Conservation (phyloP, 2,329 filamentous ascomycete genomes). For the Aspergillus phoenicis region DNA sequence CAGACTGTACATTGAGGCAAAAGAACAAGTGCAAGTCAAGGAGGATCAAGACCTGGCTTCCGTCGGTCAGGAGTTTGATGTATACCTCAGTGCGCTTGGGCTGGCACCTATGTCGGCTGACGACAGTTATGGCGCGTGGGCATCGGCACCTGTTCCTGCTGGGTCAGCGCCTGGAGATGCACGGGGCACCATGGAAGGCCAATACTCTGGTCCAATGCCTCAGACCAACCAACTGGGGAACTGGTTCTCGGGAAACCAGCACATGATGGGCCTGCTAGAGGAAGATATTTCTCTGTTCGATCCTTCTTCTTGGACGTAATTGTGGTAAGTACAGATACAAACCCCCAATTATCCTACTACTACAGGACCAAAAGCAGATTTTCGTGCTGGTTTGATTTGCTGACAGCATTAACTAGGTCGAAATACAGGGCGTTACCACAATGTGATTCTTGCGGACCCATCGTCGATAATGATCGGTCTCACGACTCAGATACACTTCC, state of each 20-base stretch:
- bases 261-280: slow-evolving; percentile 67
- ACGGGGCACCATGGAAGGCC: slow-evolving; percentile 20
- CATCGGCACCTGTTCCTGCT: slow-evolving; percentile 2
- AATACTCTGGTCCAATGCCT: slow-evolving; percentile 16
- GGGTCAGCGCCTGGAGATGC: slow-evolving; percentile 13
- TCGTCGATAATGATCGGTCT: not conserved
- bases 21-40: slow-evolving; percentile 56
- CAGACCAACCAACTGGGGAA: slow-evolving; percentile 55
- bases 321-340: not conserved
- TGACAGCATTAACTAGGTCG: not conserved
- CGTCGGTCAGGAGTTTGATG: slow-evolving; percentile 64
- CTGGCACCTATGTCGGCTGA: slow-evolving; percentile 51
- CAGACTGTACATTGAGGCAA: slow-evolving; percentile 63
- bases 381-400: not conserved
- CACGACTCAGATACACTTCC: slow-evolving; percentile 42
- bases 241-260: slow-evolving; percentile 67
- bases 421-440: not conserved
- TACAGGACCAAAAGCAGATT: not conserved
- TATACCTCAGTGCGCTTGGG: slow-evolving; percentile 65
- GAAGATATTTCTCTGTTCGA: slow-evolving; percentile 53
- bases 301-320: slow-evolving; percentile 17
- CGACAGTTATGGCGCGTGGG: slow-evolving; percentile 15
- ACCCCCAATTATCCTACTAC: not conserved
- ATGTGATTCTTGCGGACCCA: not conserved
- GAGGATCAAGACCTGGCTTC: slow-evolving; percentile 52